phyloP scores from a whole-genome alignment of 345 rosid genomes.

The Limnanthes douglasii region DNA sequence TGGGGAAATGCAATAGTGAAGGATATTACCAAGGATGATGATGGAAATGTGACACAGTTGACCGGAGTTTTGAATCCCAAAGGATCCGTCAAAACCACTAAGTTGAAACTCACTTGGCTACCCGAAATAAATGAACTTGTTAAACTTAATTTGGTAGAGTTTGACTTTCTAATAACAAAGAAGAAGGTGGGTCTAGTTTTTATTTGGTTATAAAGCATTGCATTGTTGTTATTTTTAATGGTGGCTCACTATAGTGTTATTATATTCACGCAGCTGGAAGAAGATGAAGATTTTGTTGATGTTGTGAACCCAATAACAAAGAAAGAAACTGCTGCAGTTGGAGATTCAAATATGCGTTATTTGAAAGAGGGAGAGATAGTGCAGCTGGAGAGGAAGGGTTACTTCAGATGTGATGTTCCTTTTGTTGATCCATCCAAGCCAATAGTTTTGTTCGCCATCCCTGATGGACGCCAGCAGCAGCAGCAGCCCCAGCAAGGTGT shows the following conservation, averaged over 20 bases:
- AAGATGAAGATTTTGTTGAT: conserved; percentile 57
- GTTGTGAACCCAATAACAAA: conserved; percentile 56
- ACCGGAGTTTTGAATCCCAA: conserved; percentile 47
- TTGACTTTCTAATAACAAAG: conserved; percentile 31
- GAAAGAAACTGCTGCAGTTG: conserved; percentile 51
- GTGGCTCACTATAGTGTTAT: too few relatives aligned
- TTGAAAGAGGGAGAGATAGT: conserved; percentile 48
- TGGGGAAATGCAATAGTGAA: conserved; percentile 64
- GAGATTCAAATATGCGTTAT: conserved; percentile 84
- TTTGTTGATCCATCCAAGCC: conserved; percentile 54
- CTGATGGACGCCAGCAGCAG: too few relatives aligned
- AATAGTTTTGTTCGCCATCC: conserved; percentile 57
- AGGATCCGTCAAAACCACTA: conserved; percentile 56
- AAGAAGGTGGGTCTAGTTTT: conserved; percentile 53
- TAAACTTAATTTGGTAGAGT: conserved; percentile 27
- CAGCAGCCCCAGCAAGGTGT: too few relatives aligned
- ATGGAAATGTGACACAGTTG: conserved; percentile 25
- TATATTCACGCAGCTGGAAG: conserved; percentile 94
- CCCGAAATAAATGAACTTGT: conserved; percentile 31
- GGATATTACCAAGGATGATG: conserved; percentile 30
- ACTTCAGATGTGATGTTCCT: conserved; percentile 79
- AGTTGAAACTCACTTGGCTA: conserved; percentile 64
- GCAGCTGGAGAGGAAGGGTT: conserved; percentile 95
- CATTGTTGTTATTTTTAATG: too few relatives aligned
- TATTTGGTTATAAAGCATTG: too few relatives aligned